Percentiles rank a stretch among this genome's conserved stretches.
phyloP scores from a whole-genome alignment of 176 grass and related monocot genomes.

The Musa acuminata region DNA sequence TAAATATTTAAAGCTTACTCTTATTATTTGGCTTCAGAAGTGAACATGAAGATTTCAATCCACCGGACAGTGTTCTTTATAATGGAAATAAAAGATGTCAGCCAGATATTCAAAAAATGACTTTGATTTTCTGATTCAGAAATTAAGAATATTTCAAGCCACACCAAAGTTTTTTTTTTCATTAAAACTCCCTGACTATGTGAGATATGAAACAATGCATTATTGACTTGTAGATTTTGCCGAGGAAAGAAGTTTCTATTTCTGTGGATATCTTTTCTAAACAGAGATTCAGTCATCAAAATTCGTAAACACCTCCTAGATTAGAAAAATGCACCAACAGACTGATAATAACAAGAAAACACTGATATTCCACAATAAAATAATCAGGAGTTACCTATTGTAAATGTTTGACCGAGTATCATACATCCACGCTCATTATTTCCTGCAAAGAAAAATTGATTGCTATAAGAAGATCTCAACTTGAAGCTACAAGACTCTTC shows the following conservation, averaged over 20 bases:
- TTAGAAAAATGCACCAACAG: background rate
- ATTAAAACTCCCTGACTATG: background rate
- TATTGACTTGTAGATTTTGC: background rate
- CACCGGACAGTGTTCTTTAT: no score
- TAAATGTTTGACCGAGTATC: constrained; percentile 87
- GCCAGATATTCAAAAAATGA: no score
- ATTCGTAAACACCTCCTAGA: background rate
- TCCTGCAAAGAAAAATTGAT: constrained; percentile 50
- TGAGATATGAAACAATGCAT: background rate
- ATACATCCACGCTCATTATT: constrained; percentile 72
- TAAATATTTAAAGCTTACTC: no score
- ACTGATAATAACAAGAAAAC: background rate
- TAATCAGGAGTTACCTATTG: constrained; percentile 56
- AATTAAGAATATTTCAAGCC: no score
- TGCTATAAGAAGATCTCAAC: background rate
- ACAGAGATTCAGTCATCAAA: background rate
- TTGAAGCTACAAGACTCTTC: no score
- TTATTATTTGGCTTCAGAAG: no score
- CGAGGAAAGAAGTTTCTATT: background rate
- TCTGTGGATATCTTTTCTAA: background rate
- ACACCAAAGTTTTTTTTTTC: background rate
- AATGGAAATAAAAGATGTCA: no score
- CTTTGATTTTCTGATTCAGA: no score
- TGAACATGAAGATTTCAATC: no score
- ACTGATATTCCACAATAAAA: background rate